These are phyloP conservation scores for Globisporangium perplexum DNA, from an alignment of 352 stramenopile genomes.

Conservation along the genomic window DNA sequence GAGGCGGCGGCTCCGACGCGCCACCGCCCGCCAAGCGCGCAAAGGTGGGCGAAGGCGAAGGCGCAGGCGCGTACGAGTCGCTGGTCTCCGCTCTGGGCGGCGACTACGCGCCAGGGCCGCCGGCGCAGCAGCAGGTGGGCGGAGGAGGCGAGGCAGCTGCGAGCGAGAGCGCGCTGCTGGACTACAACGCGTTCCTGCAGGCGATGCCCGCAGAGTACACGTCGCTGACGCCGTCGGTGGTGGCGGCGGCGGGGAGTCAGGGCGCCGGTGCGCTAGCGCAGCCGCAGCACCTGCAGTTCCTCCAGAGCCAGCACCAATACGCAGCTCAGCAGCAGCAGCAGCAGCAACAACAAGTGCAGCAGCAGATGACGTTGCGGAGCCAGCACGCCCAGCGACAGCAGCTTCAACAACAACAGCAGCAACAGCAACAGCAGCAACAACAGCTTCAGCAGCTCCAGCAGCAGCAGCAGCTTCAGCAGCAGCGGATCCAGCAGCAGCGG, in stretches of 20 bases:
- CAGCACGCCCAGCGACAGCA: conserved; percentile 12
- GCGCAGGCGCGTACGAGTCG: neutral
- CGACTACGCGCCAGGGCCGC: neutral
- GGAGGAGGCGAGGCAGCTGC: neutral
- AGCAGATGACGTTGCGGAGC: conserved; percentile 1
- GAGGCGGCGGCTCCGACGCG: neutral
- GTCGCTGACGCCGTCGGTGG: conserved; percentile 17
- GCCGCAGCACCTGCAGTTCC: conserved; percentile 27
- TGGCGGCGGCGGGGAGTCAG: conserved; percentile 14
- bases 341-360: conserved; percentile 6
- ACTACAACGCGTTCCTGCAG: conserved; percentile 31
- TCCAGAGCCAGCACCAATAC: conserved; percentile 24
- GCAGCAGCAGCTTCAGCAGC: conserved; percentile 7
- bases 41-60: neutral
- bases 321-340: conserved; percentile 6
- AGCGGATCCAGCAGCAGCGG: conserved; percentile 8
- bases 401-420: conserved; percentile 10
- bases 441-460: conserved; percentile 12
- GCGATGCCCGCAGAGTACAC: conserved; percentile 22
- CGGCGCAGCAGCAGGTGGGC: neutral
- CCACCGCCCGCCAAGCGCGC: neutral
- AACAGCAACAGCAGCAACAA: conserved; percentile 7
- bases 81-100: neutral
- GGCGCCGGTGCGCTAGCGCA: conserved; percentile 4
- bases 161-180: conserved; percentile 1